These are phyloP conservation scores for Wallacemonas sp. DNA, from an alignment of 208 protist species.

Conservation along the genomic window DNA sequence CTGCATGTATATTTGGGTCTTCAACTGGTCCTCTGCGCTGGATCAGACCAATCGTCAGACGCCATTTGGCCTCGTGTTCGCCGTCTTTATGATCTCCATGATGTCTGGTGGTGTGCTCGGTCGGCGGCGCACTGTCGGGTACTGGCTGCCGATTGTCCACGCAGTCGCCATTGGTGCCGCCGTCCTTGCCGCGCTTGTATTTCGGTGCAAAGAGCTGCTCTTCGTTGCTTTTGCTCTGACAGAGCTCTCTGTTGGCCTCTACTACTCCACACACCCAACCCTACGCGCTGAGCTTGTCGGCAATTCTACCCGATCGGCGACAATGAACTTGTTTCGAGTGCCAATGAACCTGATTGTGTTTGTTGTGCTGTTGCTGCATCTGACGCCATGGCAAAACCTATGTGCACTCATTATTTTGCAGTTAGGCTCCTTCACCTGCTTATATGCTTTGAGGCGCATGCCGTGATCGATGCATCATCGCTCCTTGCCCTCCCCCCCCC, in stretches of 20 bases:
- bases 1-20: conserved; percentile 89
- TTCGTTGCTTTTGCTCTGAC: conserved; percentile 17
- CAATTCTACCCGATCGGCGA: conserved; percentile 18
- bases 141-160: conserved; percentile 16
- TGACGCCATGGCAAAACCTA: conserved; percentile 13
- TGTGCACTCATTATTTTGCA: conserved; percentile 12
- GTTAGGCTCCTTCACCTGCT: background rate
- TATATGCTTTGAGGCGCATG: conserved; percentile 2
- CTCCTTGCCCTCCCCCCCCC: too few species aligned
- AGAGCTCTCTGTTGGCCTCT: conserved; percentile 25
- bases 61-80: conserved; percentile 82
- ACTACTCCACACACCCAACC: conserved; percentile 22
- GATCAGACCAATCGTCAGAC: conserved; percentile 24
- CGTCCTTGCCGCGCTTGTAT: conserved; percentile 10
- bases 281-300: conserved; percentile 21
- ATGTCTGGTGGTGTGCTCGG: conserved; percentile 20
- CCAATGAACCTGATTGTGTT: conserved; percentile 34
- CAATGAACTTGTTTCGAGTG: conserved; percentile 33
- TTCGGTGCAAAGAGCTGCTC: conserved; percentile 10
- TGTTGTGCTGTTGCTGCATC: conserved; percentile 13
- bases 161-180: background rate
- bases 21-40: conserved; percentile 78
- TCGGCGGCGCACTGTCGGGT: background rate
- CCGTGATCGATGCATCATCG: too few species aligned
- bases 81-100: conserved; percentile 66